Evolutionary conservation across 768 basidiomycete genomes (phyloP).

Genomic region (Boletus pseudopeckii): DNA sequence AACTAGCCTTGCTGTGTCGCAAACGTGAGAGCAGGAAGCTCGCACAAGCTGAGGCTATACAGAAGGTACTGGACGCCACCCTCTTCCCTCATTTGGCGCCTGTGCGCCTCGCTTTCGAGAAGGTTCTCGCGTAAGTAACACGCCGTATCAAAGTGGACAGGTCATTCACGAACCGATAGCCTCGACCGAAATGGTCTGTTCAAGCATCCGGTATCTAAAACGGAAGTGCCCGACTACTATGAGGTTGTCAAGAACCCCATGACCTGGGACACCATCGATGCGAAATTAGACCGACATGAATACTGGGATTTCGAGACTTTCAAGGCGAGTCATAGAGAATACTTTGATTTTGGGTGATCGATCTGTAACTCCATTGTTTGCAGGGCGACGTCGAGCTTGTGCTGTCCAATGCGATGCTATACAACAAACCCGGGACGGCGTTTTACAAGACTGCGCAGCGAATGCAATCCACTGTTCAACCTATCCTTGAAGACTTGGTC

Average conservation of each 20-base stretch:
- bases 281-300: slow-evolving; percentile 75
- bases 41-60: slow-evolving; percentile 61
- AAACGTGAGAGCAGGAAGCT: slow-evolving; percentile 84
- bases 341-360: neutral
- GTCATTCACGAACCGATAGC: slow-evolving; percentile 38
- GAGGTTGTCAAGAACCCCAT: slow-evolving; percentile 83
- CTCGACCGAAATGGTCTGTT: slow-evolving; percentile 74
- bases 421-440: slow-evolving; percentile 73
- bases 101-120: slow-evolving; percentile 64
- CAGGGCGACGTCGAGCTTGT: slow-evolving; percentile 85
- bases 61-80: slow-evolving; percentile 56
- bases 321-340: slow-evolving; percentile 42
- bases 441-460: slow-evolving; percentile 68
- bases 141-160: neutral
- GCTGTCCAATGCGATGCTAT: slow-evolving; percentile 78
- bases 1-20: slow-evolving; percentile 60
- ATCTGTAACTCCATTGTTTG: neutral
- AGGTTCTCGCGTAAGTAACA: slow-evolving; percentile 59
- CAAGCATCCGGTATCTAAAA: slow-evolving; percentile 74
- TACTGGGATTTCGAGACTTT: slow-evolving; percentile 79
- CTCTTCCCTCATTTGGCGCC: slow-evolving; percentile 65
- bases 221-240: slow-evolving; percentile 87
- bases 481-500: slow-evolving; percentile 33
- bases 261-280: slow-evolving; percentile 81
- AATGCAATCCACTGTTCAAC: slow-evolving; percentile 46